Evolutionary conservation across 495 filamentous ascomycete species (phyloP).

Genomic region (Wilcoxina mikolae): DNA sequence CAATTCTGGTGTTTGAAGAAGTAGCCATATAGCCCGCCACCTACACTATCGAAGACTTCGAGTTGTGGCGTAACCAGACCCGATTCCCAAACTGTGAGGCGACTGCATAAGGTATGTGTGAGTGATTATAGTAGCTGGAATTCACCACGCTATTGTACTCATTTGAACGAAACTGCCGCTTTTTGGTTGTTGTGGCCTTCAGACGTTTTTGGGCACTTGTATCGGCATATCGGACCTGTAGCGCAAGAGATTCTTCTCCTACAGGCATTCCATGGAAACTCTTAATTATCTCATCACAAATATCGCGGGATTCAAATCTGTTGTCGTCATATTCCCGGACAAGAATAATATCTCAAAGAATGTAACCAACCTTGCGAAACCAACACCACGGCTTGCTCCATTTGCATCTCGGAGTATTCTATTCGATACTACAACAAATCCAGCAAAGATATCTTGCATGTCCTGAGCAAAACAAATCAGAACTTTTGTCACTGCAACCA

Average conservation of each 20-base stretch:
- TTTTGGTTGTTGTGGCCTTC: conserved; percentile 84
- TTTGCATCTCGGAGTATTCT: conserved; percentile 82
- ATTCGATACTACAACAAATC: conserved; percentile 71
- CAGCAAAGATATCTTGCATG: conserved; percentile 61
- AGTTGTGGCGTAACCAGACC: conserved; percentile 21
- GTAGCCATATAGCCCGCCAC: not conserved
- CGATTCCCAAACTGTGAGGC: conserved; percentile 13
- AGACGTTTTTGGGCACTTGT: conserved; percentile 90
- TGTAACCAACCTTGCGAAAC: conserved; percentile 71
- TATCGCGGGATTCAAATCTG: conserved; percentile 74
- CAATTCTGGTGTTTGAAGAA: not conserved
- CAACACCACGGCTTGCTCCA: conserved; percentile 87
- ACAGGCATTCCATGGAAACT: conserved; percentile 65
- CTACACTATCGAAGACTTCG: conserved; percentile 19
- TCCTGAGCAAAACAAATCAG: conserved; percentile 44
- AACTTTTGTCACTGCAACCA: conserved; percentile 18
- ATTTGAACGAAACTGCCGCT: conserved; percentile 80
- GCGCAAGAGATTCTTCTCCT: conserved; percentile 55
- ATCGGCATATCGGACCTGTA: conserved; percentile 93
- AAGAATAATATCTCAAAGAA: conserved; percentile 9
- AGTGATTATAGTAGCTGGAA: conserved; percentile 12
- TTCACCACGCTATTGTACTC: conserved; percentile 63
- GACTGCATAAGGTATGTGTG: not conserved
- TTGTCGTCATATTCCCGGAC: conserved; percentile 1
- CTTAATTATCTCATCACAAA: conserved; percentile 71